Base-by-base conservation (phyloP, 176 grass and related monocot genomes). In the Aechmea fasciata region DNA sequence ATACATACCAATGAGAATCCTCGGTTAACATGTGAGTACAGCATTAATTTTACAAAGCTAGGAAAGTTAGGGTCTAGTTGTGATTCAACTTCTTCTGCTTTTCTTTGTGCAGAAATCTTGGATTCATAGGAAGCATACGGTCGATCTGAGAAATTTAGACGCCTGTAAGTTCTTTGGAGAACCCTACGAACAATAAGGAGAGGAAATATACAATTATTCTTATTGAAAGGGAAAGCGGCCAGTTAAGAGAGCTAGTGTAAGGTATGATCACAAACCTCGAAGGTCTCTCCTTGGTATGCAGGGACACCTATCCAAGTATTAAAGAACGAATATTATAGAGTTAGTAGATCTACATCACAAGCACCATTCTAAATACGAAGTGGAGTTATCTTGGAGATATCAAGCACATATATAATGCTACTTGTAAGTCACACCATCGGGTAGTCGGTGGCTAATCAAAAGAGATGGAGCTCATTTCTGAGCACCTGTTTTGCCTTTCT, bases 1-100 rank as follows among this genome's bases (percentile, higher is more conserved):
- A 17, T 67, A 89, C 83, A 77, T 67, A 93, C 90, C 86, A 93
- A 72, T 85, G 85, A 88, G 54, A 93, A 93, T 50, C 82, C 90
- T 72, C 77, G 66, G 17, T 83, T 87, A 51, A 89, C 86, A 67
- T 93, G 90, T 15, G 90, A 93, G 25, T 93, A 83, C 63, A 93
- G 26, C 86, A 93, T 93, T 68, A 80, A 67, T 70, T 88, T 93
- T 67, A 93, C 74, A 69, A 93, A 93, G 77, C 77, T 78, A 20
- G 85, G 85, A 29, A 83, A 75, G 41, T 57, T 52, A 29, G 80
- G 74, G 63, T 89, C 83, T 20, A 93, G 77, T 6, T 83, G 63
- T 26, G 80, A 75, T 80, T 93, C 82, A 22, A 93, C 51, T 52
- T 93, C 83, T 84, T 93, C 80, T 4, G 90, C 85, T 75, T 89